Conservation (phyloP, 257 asterid genomes). For the Penstemon barbatus region DNA sequence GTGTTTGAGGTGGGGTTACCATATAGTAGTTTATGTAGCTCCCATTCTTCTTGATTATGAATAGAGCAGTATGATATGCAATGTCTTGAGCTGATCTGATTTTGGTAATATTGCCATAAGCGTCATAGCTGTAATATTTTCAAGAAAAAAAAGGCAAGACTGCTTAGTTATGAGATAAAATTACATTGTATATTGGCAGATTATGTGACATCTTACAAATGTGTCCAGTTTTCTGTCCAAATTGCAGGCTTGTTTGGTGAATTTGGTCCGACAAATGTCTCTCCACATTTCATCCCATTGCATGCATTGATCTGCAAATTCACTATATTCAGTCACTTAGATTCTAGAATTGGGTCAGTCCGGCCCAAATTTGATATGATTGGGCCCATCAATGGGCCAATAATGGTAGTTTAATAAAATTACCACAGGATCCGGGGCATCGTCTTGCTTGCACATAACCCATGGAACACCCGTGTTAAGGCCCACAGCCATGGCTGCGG, state of each 20-base stretch:
- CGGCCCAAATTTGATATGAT: not conserved
- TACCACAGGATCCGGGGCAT: slow-evolving; percentile 92
- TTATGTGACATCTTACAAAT: slow-evolving; percentile 51
- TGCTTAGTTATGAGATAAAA: not conserved
- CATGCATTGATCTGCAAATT: slow-evolving; percentile 75
- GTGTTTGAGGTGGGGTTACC: slow-evolving; percentile 38
- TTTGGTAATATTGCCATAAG: slow-evolving; percentile 56
- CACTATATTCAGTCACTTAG: not conserved
- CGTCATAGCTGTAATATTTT: slow-evolving; percentile 52
- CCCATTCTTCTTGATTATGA: slow-evolving; percentile 77
- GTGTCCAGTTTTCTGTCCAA: slow-evolving; percentile 99
- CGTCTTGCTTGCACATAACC: slow-evolving; percentile 95
- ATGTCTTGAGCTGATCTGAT: slow-evolving; percentile 58
- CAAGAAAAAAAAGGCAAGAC: not conserved
- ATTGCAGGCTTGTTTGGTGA: slow-evolving; percentile 83
- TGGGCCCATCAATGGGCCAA: not conserved
- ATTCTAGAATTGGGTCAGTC: not conserved
- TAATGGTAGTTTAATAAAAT: not conserved
- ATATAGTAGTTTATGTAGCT: slow-evolving; percentile 88
- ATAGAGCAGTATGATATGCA: slow-evolving; percentile 71
- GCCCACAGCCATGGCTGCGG: slow-evolving; percentile 79
- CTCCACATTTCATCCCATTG: slow-evolving; percentile 81
- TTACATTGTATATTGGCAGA: not conserved
- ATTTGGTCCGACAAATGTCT: slow-evolving; percentile 87
- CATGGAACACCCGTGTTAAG: slow-evolving; percentile 86